These are phyloP conservation scores for Penicillium arizonense DNA, from an alignment of 495 filamentous ascomycete species.

Conservation along the genomic window DNA sequence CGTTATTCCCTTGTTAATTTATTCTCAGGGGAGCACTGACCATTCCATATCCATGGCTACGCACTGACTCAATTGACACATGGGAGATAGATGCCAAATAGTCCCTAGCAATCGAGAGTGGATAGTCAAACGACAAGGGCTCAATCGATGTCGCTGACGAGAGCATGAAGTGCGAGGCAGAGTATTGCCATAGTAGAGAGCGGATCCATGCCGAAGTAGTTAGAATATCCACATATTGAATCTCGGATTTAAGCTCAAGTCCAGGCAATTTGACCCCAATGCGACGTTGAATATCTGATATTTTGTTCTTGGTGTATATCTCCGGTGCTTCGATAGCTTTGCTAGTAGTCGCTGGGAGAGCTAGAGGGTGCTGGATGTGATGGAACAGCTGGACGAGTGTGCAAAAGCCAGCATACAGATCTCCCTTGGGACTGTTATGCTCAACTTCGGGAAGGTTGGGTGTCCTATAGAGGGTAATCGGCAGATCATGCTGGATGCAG, in stretches of 20 bases:
- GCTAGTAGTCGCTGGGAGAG: not conserved
- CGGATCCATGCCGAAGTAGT: constrained; percentile 18
- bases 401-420: constrained; percentile 11
- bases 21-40: not conserved
- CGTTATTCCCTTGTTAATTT: no score
- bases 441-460: constrained; percentile 9
- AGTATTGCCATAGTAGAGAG: constrained; percentile 18
- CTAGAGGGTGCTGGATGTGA: constrained; percentile 6
- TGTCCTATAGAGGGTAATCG: constrained; percentile 16
- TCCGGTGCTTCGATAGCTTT: constrained; percentile 5
- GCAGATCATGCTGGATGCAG: constrained; percentile 19
- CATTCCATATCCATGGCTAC: constrained; percentile 19
- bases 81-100: constrained; percentile 12
- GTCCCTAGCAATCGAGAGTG: constrained; percentile 14
- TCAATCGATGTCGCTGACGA: constrained; percentile 11
- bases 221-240: constrained; percentile 15
- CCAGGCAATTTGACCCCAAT: constrained; percentile 1
- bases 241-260: constrained; percentile 6
- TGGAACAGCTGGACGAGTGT: constrained; percentile 12
- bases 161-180: constrained; percentile 21
- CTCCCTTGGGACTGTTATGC: not conserved
- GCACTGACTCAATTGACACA: constrained; percentile 10
- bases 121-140: constrained; percentile 16
- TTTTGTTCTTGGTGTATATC: constrained; percentile 3
- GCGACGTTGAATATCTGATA: constrained; percentile 4